Evolutionary conservation across 2,329 filamentous ascomycete genomes (phyloP).

Genomic region (Botrytis elliptica): DNA sequence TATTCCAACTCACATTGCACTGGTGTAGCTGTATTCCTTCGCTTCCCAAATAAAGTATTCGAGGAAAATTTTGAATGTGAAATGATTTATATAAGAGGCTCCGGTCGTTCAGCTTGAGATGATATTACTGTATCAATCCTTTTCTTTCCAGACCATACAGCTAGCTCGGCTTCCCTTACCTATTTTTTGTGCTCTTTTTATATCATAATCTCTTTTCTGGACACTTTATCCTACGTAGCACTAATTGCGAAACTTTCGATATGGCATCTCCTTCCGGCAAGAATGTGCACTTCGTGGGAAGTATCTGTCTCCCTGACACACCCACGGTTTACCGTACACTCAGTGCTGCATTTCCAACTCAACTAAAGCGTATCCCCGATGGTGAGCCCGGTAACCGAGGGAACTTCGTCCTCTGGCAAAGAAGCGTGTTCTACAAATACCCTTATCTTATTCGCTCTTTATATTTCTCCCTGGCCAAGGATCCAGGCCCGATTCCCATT

Average conservation of each 20-base stretch:
- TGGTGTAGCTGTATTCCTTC: neutral
- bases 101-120: neutral
- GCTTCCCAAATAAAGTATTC: neutral
- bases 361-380: slow-evolving; percentile 43
- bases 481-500: slow-evolving; percentile 15
- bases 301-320: slow-evolving; percentile 40
- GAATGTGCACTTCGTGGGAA: slow-evolving; percentile 40
- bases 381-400: slow-evolving; percentile 43
- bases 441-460: slow-evolving; percentile 21
- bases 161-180: neutral
- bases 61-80: neutral
- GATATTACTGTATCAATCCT: neutral
- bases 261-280: slow-evolving; percentile 8
- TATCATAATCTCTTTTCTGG: neutral
- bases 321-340: slow-evolving; percentile 40
- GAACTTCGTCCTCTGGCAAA: slow-evolving; percentile 41
- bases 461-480: slow-evolving; percentile 17
- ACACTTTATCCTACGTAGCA: neutral
- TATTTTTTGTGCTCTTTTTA: neutral
- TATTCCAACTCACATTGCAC: neutral
- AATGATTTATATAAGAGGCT: neutral
- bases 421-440: slow-evolving; percentile 34
- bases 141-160: neutral
- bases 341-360: slow-evolving; percentile 36
- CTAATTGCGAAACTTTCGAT: neutral